Conservation (phyloP, 2,329 filamentous ascomycete genomes). For the Botrytis porri region DNA sequence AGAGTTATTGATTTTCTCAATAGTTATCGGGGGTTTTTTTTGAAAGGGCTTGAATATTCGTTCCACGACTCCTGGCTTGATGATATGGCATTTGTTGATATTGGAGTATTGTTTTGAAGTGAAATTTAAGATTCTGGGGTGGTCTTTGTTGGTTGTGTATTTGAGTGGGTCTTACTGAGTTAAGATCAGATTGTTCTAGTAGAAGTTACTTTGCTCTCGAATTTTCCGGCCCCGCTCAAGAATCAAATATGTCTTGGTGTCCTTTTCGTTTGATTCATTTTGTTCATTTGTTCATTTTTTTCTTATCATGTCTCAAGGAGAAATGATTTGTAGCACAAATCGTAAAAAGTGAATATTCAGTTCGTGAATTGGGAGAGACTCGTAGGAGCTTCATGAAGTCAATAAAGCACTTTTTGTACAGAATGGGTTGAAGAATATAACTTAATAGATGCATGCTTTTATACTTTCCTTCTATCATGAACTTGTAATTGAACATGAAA, state of each 20-base stretch:
- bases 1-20: too few relatives aligned
- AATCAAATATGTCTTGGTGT: too few relatives aligned
- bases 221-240: neutral
- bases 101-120: neutral
- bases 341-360: neutral
- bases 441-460: too few relatives aligned
- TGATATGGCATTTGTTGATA: neutral
- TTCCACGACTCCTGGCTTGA: too few relatives aligned
- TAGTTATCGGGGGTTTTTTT: too few relatives aligned
- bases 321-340: neutral
- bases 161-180: neutral
- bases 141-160: neutral
- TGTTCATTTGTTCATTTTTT: neutral
- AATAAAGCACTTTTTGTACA: neutral
- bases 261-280: neutral
- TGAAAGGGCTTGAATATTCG: too few relatives aligned
- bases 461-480: neutral
- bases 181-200: neutral
- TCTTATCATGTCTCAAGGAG: neutral
- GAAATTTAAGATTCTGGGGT: accelerated
- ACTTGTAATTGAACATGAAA: neutral
- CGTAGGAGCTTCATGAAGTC: too few relatives aligned
- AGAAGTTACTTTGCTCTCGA: neutral
- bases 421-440: too few relatives aligned
- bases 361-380: neutral